These are phyloP conservation scores for Naganishia vaughanmartiniae DNA, from an alignment of 768 basidiomycete species.

Conservation along the genomic window DNA sequence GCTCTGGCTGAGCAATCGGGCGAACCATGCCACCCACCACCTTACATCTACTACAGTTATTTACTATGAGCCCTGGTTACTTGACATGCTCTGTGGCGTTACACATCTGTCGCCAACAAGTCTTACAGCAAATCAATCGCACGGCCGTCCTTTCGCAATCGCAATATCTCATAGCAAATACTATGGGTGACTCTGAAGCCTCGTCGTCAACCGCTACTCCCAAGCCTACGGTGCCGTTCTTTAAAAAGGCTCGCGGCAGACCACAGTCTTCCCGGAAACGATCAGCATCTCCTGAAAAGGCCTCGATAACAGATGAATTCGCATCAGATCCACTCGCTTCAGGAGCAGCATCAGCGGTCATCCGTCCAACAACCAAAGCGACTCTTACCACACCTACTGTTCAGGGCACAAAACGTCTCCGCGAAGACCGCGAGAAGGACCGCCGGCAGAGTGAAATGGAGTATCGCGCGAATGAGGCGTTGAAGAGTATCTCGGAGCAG, in stretches of 20 bases:
- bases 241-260: slow-evolving; percentile 73
- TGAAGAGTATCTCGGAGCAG: slow-evolving; percentile 54
- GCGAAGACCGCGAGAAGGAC: slow-evolving; percentile 50
- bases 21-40: not conserved
- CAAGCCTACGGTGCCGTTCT: slow-evolving; percentile 28
- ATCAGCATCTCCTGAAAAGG: slow-evolving; percentile 61
- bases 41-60: no score
- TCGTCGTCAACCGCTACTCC: slow-evolving; percentile 9
- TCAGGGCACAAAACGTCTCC: slow-evolving; percentile 69
- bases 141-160: no score
- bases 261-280: slow-evolving; percentile 75
- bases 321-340: slow-evolving; percentile 17
- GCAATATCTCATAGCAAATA: not conserved
- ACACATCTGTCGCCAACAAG: not conserved
- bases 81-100: not conserved
- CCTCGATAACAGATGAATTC: not conserved
- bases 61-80: not conserved
- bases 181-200: slow-evolving; percentile 8
- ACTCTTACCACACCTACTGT: slow-evolving; percentile 67
- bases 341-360: slow-evolving; percentile 54
- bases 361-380: slow-evolving; percentile 69
- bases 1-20: not conserved
- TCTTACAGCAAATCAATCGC: no score
- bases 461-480: slow-evolving; percentile 57
- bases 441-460: slow-evolving; percentile 52